Conservation (phyloP, 345 rosid genomes). For the Boechera retrofracta region DNA sequence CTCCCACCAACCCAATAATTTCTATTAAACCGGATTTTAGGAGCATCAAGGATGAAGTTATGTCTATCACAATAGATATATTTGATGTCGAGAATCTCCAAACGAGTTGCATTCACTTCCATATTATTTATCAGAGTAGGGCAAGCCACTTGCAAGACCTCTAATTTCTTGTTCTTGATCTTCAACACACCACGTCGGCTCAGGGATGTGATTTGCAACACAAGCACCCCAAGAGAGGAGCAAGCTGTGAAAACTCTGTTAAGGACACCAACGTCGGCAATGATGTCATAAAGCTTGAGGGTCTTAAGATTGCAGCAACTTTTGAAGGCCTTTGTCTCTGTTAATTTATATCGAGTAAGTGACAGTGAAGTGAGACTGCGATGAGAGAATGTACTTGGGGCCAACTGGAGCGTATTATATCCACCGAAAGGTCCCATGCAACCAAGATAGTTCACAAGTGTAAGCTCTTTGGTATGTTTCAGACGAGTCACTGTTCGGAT, state of each 20-base stretch:
- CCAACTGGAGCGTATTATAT: background rate
- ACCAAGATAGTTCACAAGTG: background rate
- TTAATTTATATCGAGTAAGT: background rate
- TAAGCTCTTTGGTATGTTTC: conserved; percentile 21
- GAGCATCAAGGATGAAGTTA: conserved; percentile 11
- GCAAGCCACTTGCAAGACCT: conserved; percentile 15
- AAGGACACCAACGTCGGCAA: background rate
- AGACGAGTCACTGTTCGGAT: background rate
- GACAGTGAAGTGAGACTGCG: conserved; percentile 26
- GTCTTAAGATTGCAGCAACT: conserved; percentile 23
- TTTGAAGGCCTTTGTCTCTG: background rate
- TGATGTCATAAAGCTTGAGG: conserved; percentile 19
- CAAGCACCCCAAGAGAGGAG: conserved; percentile 32
- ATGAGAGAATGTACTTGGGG: background rate
- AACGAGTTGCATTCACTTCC: conserved; percentile 3
- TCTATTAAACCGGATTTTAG: background rate
- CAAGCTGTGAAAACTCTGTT: conserved; percentile 7
- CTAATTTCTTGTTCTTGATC: conserved; percentile 30
- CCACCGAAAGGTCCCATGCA: background rate
- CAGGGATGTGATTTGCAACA: background rate
- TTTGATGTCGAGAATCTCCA: conserved; percentile 28
- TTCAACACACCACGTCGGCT: background rate
- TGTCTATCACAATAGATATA: background rate
- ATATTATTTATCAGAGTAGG: background rate
- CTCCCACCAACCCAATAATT: background rate